These are phyloP conservation scores for Rosa persica DNA, from an alignment of 306 rosid genomes.

Conservation along the genomic window DNA sequence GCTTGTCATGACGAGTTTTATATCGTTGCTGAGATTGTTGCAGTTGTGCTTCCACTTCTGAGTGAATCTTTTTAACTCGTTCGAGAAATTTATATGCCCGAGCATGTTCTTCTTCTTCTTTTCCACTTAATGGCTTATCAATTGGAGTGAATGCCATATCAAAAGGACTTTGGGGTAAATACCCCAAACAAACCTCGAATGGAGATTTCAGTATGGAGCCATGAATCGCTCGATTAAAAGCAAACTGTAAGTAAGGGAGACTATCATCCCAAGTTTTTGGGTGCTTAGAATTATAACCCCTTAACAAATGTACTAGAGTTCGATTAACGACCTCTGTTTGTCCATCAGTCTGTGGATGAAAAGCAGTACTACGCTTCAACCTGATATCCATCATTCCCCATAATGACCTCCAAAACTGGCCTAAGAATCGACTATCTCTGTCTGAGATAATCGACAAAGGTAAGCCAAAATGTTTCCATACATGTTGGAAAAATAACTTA, in stretches of 20 bases:
- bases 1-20: background rate
- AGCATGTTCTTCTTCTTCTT: background rate
- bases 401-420: background rate
- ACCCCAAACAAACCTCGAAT: background rate
- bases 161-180: conserved; percentile 6
- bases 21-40: background rate
- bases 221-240: background rate
- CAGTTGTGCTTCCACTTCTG: background rate
- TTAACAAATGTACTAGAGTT: background rate
- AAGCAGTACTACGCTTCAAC: background rate
- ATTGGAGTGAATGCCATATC: background rate
- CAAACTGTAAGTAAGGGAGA: background rate
- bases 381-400: background rate
- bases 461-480: conserved; percentile 1
- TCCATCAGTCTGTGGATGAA: conserved; percentile 3
- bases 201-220: conserved; percentile 1
- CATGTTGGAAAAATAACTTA: background rate
- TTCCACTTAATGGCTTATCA: background rate
- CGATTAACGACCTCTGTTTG: background rate
- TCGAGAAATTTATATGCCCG: too few species aligned
- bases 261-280: conserved; percentile 4
- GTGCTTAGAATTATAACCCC: conserved; percentile 5
- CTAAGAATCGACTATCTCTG: background rate
- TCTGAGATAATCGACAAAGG: background rate
- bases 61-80: too few species aligned